These are phyloP conservation scores for Chondrus crispus DNA, from an alignment of 23 red algal species.

Conservation along the genomic window DNA sequence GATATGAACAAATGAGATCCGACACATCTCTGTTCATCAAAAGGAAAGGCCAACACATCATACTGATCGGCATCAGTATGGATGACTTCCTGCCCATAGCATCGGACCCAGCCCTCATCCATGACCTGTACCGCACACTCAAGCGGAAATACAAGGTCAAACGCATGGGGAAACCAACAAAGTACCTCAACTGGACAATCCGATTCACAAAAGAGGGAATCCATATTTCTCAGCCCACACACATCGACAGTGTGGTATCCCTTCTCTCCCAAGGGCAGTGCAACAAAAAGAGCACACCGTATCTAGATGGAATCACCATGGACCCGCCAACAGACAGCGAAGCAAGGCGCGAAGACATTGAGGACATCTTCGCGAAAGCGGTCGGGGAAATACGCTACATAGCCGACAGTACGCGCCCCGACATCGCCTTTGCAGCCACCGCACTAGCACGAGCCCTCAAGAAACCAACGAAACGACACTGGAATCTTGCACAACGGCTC, in stretches of 20 bases:
- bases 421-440: neutral
- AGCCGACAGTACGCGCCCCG: neutral
- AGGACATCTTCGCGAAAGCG: neutral
- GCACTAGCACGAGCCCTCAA: neutral
- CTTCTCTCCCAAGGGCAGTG: neutral
- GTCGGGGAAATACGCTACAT: neutral
- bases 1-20: neutral
- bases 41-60: neutral
- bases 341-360: neutral
- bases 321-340: neutral
- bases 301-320: neutral
- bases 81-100: neutral
- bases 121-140: neutral
- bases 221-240: neutral
- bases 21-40: neutral
- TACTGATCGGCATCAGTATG: neutral
- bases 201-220: neutral
- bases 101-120: neutral
- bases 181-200: constrained; percentile 3
- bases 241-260: neutral
- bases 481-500: neutral
- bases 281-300: neutral
- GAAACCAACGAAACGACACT: neutral
- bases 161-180: neutral
- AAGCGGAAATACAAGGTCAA: neutral